Conservation (phyloP, 1,284 basidiomycete species). For the Laetiporus sulphureus region DNA sequence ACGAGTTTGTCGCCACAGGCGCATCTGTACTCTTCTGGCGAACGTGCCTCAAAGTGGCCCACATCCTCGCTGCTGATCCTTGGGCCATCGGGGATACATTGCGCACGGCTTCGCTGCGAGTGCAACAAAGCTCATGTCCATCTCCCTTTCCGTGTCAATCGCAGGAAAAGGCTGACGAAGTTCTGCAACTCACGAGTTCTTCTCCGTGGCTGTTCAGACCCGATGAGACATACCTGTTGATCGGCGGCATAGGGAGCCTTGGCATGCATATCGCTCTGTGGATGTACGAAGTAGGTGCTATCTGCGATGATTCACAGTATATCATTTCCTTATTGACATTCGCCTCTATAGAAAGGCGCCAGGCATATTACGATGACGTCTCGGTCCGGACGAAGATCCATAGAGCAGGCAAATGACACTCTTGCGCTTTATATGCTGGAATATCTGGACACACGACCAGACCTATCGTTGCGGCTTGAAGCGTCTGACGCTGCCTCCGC, state of each 20-base stretch:
- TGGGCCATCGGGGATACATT: neutral
- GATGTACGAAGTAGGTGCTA: conserved; percentile 31
- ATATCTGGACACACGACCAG: neutral
- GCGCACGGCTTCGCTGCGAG: neutral
- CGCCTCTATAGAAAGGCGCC: conserved; percentile 31
- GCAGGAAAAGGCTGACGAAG: too few species aligned
- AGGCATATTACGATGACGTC: conserved; percentile 32
- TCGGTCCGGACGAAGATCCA: conserved; percentile 24
- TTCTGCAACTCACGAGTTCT: too few species aligned
- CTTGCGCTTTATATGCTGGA: neutral
- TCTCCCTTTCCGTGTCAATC: too few species aligned
- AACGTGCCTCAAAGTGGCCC: neutral
- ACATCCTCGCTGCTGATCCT: neutral
- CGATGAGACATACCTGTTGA: conserved; percentile 13
- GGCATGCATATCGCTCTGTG: conserved; percentile 30
- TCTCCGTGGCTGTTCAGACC: neutral
- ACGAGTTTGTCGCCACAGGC: neutral
- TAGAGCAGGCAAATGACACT: conserved; percentile 1
- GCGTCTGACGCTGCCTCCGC: neutral
- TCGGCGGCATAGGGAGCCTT: conserved; percentile 17
- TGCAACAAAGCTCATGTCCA: too few species aligned
- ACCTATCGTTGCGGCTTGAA: neutral
- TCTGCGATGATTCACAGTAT: neutral
- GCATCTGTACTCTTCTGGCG: neutral
- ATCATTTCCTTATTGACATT: neutral